Evolutionary conservation across 2,329 filamentous ascomycete genomes (phyloP).

Genomic region (Neurospora sp.): DNA sequence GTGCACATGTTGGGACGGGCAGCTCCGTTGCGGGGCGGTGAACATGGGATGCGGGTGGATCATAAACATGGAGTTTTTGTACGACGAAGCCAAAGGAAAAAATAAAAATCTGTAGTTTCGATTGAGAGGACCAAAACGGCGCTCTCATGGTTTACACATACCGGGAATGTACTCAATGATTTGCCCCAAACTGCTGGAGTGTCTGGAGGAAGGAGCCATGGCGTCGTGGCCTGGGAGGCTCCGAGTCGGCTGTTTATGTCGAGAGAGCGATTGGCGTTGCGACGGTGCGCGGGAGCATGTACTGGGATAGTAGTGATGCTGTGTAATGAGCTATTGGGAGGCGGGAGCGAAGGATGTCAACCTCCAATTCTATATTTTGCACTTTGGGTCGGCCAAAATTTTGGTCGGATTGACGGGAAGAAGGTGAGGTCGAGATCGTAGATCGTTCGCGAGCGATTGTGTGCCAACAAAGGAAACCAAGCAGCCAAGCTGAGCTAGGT

Average conservation of each 20-base stretch:
- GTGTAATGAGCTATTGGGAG: neutral
- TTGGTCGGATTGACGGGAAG: neutral
- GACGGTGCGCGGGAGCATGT: neutral
- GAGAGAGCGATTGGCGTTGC: neutral
- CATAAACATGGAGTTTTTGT: neutral
- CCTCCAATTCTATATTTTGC: neutral
- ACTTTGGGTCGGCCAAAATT: neutral
- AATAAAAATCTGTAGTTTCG: neutral
- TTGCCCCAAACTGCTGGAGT: conserved; percentile 61
- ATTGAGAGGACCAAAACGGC: neutral
- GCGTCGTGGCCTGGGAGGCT: conserved; percentile 10
- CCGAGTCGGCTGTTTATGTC: conserved; percentile 1
- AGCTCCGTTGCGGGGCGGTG: conserved; percentile 11
- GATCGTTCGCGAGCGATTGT: neutral
- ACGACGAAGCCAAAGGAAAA: neutral
- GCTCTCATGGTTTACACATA: conserved; percentile 34
- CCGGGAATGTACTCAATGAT: conserved; percentile 95
- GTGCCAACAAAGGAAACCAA: neutral
- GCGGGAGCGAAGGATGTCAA: neutral
- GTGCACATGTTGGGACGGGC: conserved; percentile 8
- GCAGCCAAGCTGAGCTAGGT: neutral
- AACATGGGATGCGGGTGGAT: conserved; percentile 6
- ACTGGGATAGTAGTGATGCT: neutral
- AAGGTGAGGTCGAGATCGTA: neutral
- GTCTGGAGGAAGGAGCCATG: conserved; percentile 43